A percentile compares a stretch with the other conserved stretches of the same genome.
Conservation (phyloP, 2,329 filamentous ascomycete species). For the Clonostachys chloroleuca region DNA sequence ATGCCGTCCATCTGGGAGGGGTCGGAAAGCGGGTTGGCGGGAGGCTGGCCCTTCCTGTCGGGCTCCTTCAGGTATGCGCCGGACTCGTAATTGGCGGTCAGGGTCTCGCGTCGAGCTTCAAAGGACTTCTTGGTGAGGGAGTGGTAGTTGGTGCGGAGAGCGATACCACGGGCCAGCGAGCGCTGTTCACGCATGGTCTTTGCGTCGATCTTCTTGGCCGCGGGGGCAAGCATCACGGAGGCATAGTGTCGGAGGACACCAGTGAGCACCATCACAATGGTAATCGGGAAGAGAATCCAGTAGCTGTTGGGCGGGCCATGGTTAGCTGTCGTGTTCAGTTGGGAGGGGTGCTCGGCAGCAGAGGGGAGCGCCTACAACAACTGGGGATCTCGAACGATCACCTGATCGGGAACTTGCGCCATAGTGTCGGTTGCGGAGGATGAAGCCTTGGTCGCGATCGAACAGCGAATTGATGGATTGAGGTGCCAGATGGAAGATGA, state of each 20-base stretch:
- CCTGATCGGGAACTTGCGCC: constrained; percentile 84
- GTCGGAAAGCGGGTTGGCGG: constrained; percentile 91
- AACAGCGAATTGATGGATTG: neutral
- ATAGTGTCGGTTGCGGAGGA: constrained; percentile 40
- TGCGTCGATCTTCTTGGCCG: constrained; percentile 77
- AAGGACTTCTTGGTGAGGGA: constrained; percentile 77
- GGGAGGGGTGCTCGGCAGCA: neutral
- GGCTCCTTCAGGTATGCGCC: constrained; percentile 89
- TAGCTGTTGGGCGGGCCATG: constrained; percentile 56
- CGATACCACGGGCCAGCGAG: constrained; percentile 76
- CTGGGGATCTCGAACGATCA: constrained; percentile 97
- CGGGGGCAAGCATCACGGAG: constrained; percentile 79
- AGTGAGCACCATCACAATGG: constrained; percentile 95
- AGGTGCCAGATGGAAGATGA: constrained; percentile 1
- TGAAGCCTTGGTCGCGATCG: neutral
- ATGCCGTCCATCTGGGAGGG: constrained; percentile 98
- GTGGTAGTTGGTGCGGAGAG: constrained; percentile 77
- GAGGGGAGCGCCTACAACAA: constrained; percentile 67
- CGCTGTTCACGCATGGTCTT: constrained; percentile 81
- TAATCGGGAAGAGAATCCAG: constrained; percentile 98
- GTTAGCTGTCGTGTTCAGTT: neutral
- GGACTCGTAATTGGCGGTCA: constrained; percentile 77
- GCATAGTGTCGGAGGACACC: constrained; percentile 96
- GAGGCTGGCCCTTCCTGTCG: constrained; percentile 77
- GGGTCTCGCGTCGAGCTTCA: constrained; percentile 71